These are phyloP conservation scores for Phytopythium montanum DNA, from an alignment of 352 stramenopile species.

Conservation along the genomic window DNA sequence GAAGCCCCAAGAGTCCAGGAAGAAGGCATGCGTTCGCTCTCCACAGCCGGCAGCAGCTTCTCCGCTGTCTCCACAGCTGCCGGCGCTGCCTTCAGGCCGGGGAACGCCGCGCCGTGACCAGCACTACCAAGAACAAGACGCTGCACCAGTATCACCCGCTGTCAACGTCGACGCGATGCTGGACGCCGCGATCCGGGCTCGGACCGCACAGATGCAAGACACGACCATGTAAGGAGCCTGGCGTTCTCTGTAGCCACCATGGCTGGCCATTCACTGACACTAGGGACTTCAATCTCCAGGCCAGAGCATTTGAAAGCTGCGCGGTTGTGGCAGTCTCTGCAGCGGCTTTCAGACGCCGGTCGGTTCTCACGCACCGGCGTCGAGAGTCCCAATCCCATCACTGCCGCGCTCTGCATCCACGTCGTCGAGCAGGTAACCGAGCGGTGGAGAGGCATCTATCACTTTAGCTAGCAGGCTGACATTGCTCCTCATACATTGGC, in stretches of 20 bases:
- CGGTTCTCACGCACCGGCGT: conserved; percentile 29
- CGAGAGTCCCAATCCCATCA: conserved; percentile 46
- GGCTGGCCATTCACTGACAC: background rate
- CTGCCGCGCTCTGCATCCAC: conserved; percentile 52
- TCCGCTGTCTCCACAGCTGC: background rate
- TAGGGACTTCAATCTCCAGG: background rate
- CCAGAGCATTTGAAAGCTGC: conserved; percentile 42
- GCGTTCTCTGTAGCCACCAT: background rate
- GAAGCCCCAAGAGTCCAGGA: conserved; percentile 6
- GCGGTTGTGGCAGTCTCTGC: conserved; percentile 51
- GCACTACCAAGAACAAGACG: background rate
- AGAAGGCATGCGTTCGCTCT: background rate
- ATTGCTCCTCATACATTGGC: no score
- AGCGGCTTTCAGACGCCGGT: conserved; percentile 54
- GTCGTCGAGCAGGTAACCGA: conserved; percentile 7
- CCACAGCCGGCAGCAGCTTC: background rate
- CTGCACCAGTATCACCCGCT: no score
- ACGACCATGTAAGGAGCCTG: conserved; percentile 14
- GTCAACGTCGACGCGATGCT: conserved; percentile 15
- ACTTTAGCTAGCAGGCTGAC: background rate
- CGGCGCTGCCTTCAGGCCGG: background rate
- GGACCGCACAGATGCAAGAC: conserved; percentile 18
- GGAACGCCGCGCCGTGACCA: background rate
- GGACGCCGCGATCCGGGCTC: conserved; percentile 12
- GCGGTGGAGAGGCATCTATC: background rate